Percentiles rank a stretch among this genome's conserved stretches.
Evolutionary conservation across 768 basidiomycete genomes (phyloP).

Genomic region (Dioszegia hungarica): DNA sequence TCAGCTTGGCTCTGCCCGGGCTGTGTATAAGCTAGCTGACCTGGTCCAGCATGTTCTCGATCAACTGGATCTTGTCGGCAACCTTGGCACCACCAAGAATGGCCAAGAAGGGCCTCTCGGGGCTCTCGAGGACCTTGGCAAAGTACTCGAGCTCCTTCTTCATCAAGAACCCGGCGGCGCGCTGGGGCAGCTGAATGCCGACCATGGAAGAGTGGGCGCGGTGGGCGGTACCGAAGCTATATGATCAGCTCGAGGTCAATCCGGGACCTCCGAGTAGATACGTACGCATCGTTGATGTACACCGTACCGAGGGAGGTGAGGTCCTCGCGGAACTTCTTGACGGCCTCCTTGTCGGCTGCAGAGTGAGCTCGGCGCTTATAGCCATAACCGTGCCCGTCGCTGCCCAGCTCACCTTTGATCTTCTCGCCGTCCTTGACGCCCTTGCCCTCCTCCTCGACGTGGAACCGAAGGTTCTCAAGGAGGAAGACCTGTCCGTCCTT

Average conservation of each 20-base stretch:
- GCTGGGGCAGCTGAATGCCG: conserved; percentile 82
- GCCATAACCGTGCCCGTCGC: no score
- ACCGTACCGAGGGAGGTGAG: conserved; percentile 91
- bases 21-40: conserved; percentile 47
- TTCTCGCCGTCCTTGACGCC: conserved; percentile 84
- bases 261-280: neutral
- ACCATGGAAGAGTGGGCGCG: conserved; percentile 99
- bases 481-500: conserved; percentile 64
- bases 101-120: conserved; percentile 92
- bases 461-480: conserved; percentile 96
- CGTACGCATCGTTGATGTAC: conserved; percentile 86
- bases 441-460: conserved; percentile 98
- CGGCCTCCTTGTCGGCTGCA: conserved; percentile 64
- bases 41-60: conserved; percentile 99
- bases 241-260: neutral
- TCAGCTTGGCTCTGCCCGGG: no score
- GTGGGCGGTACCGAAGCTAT: conserved; percentile 86
- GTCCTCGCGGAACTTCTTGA: conserved; percentile 75
- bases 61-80: conserved; percentile 96
- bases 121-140: conserved; percentile 91
- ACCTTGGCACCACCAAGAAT: conserved; percentile 99
- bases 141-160: conserved; percentile 99
- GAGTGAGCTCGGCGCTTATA: neutral
- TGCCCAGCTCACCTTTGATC: conserved; percentile 65
- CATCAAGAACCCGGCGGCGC: conserved; percentile 92